Base-by-base conservation (phyloP, 306 rosid species). In the Ammopiptanthus mongolicus region DNA sequence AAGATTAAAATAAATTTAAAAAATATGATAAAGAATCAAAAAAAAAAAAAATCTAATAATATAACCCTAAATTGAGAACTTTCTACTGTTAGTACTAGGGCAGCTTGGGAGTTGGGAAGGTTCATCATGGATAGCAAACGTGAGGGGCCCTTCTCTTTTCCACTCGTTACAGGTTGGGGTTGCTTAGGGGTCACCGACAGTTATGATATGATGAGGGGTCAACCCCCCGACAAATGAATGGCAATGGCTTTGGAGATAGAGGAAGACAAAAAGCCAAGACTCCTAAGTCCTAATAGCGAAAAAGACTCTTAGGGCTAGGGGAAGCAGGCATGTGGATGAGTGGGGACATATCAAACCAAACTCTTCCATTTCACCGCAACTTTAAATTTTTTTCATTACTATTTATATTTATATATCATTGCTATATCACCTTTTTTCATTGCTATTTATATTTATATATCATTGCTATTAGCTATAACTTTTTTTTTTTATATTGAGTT, bases 261-360 rank as follows among this genome's bases (percentile, higher is more conserved):
- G 61, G 58, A 29, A 74, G 59, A 69, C 42, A 39, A 63, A 65
- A 22, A 2, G 46, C 66, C 22, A 61, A 15, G 14, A 7, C 42
- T 3, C 70, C 39, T 3, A 57, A 7, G 36, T 3, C 70, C 39
- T 3, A 57, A 74, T 13, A 55, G 22, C 14, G 87, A 84, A 76
- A 79, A 87, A 19, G 90, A 87, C 85, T 80, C 86, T 59, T 81
- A 87, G 91, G 91, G 90, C 69, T 85, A 41, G 81, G 90, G 91
- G 88, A 86, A 69, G 96, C 81, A 74, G 86, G 91, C 96, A 88
- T 86, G 82, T 83, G 93, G 96, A 89, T 86, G 76, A 82, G 96
- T 89, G 89, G 96, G 83, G 84, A 84, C 91, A 77, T 87, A 29
- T 76, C 80, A 8, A 48, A 34, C 78, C 70, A 15, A 73, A 60